Percentiles rank a stretch among this genome's conserved stretches.
phyloP scores from a whole-genome alignment of 2,329 filamentous ascomycete species.

The Aaosphaeria arxii region DNA sequence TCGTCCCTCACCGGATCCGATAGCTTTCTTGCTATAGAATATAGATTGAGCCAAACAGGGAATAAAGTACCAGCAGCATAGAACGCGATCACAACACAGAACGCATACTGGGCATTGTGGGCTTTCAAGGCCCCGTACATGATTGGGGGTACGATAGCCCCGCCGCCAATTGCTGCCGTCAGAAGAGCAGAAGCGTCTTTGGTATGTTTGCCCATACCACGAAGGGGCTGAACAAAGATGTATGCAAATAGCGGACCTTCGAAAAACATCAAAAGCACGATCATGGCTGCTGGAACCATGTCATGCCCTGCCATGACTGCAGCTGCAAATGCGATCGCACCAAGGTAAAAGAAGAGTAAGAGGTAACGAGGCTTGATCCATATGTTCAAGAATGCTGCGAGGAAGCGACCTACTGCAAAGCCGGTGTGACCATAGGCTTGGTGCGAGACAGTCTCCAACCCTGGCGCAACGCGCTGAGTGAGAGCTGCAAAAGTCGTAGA shows the following conservation, averaged over 20 bases:
- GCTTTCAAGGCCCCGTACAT: constrained; percentile 45
- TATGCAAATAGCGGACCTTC: constrained; percentile 60
- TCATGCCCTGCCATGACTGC: constrained; percentile 48
- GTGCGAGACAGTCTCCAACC: constrained; percentile 39
- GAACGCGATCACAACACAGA: constrained; percentile 52
- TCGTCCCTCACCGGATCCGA: constrained; percentile 48
- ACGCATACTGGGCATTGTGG: constrained; percentile 46
- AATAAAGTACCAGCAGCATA: constrained; percentile 53
- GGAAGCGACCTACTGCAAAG: constrained; percentile 58
- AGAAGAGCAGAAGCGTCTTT: constrained; percentile 55
- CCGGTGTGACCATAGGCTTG: constrained; percentile 55
- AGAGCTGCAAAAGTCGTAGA: constrained; percentile 49
- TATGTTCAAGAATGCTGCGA: constrained; percentile 52
- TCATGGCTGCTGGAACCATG: constrained; percentile 45
- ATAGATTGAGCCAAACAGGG: constrained; percentile 52
- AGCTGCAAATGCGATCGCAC: constrained; percentile 51
- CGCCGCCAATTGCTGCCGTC: constrained; percentile 54
- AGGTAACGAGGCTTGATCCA: constrained; percentile 58
- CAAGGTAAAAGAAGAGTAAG: constrained; percentile 53
- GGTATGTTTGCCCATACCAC: constrained; percentile 57
- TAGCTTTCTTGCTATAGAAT: constrained; percentile 47
- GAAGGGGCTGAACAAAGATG: constrained; percentile 57
- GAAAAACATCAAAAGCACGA: constrained; percentile 56
- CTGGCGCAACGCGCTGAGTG: constrained; percentile 38
- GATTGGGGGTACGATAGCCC: constrained; percentile 55